These are phyloP conservation scores for Solanum arcanum DNA, from an alignment of 257 asterid species.

Conservation along the genomic window DNA sequence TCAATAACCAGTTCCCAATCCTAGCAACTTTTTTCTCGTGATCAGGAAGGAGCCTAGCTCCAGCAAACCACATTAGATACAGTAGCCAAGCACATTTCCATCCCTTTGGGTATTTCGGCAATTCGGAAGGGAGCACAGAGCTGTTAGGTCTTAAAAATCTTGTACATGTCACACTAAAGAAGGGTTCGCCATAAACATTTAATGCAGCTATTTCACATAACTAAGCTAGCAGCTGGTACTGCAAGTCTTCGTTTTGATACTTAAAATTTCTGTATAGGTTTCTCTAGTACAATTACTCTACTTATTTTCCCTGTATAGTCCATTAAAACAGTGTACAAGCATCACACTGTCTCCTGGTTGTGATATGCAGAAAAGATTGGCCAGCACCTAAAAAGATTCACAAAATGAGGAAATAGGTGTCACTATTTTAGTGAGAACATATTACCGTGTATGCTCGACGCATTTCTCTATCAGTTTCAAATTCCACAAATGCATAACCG, in stretches of 20 bases:
- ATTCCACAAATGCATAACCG: constrained; percentile 91
- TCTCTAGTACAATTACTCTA: neutral
- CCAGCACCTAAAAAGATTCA: neutral
- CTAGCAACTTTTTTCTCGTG: neutral
- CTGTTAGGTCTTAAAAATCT: neutral
- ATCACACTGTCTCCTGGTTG: neutral
- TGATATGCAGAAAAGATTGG: neutral
- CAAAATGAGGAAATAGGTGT: neutral
- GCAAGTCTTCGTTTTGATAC: neutral
- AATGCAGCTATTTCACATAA: neutral
- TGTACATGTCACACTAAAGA: neutral
- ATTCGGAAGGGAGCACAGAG: neutral
- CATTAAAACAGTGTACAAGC: neutral
- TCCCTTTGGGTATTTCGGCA: neutral
- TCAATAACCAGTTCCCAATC: neutral
- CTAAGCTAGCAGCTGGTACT: neutral
- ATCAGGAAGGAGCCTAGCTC: neutral
- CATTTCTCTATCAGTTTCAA: constrained; percentile 85
- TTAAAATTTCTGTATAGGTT: neutral
- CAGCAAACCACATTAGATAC: neutral
- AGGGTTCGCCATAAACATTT: neutral
- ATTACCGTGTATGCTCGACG: constrained; percentile 71
- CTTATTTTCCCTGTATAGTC: neutral
- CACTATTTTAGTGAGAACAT: neutral
- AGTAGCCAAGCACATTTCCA: neutral